phyloP scores from a whole-genome alignment of 2,329 filamentous ascomycete genomes.

The Phialophora macrospora region DNA sequence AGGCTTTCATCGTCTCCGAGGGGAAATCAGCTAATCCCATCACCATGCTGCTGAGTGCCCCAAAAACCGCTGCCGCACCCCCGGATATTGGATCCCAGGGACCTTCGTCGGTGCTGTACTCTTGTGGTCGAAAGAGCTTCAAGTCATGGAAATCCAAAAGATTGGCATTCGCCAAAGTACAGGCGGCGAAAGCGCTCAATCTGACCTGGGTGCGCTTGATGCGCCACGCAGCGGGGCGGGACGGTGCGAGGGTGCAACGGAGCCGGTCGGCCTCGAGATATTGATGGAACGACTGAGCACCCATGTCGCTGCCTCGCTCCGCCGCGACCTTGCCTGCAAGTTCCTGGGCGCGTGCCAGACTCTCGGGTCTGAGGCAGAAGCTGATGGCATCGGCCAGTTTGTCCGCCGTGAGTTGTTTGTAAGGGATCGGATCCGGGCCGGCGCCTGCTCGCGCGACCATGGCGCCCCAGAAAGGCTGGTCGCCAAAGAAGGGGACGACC shows the following conservation, averaged over 20 bases:
- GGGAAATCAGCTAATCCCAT: conserved; percentile 79
- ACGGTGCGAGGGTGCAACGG: conserved; percentile 70
- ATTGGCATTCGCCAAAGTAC: conserved; percentile 61
- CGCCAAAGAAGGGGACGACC: conserved; percentile 83
- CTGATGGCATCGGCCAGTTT: conserved; percentile 68
- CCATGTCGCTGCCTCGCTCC: conserved; percentile 66
- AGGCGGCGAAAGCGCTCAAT: conserved; percentile 58
- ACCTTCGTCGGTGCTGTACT: conserved; percentile 60
- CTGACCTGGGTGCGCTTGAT: conserved; percentile 54
- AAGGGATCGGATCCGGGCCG: conserved; percentile 70
- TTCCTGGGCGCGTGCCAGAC: conserved; percentile 55
- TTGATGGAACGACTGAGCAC: conserved; percentile 71
- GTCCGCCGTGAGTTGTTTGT: conserved; percentile 68
- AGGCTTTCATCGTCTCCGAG: conserved; percentile 56
- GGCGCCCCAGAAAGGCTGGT: conserved; percentile 80
- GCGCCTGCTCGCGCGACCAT: conserved; percentile 75
- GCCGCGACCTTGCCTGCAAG: conserved; percentile 57
- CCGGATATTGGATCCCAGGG: conserved; percentile 60
- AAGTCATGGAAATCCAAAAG: conserved; percentile 64
- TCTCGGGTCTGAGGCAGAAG: conserved; percentile 64
- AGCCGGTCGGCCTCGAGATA: conserved; percentile 68
- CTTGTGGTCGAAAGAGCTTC: conserved; percentile 54
- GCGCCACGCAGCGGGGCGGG: conserved; percentile 61
- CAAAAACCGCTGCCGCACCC: conserved; percentile 47
- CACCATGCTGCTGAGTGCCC: conserved; percentile 66